A percentile compares a stretch with the other conserved stretches of the same genome.
phyloP scores from a whole-genome alignment of 768 basidiomycete genomes.

The Tulasnella sp. region DNA sequence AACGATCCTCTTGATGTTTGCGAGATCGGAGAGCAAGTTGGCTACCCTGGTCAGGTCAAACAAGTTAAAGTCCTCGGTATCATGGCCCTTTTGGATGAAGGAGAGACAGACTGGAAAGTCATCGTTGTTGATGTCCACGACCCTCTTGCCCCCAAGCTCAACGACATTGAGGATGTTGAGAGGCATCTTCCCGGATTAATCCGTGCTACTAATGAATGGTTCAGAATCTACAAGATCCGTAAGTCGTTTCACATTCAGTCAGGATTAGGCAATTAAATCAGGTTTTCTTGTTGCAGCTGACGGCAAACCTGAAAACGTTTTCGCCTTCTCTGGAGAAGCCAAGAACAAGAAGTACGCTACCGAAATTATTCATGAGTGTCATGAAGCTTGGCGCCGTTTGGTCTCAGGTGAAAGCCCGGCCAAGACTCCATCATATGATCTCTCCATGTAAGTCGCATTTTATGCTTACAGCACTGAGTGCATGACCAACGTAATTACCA shows the following conservation, averaged over 20 bases:
- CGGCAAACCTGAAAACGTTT: constrained; percentile 93
- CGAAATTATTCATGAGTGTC: constrained; percentile 97
- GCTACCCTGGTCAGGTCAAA: constrained; percentile 93
- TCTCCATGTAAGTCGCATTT: constrained; percentile 62
- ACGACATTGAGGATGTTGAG: constrained; percentile 98
- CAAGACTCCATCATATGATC: constrained; percentile 55
- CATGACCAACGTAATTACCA: constrained; percentile 7
- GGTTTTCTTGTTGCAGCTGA: constrained; percentile 35
- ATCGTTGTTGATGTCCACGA: constrained; percentile 94
- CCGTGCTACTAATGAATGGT: constrained; percentile 98
- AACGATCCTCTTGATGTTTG: constrained; percentile 99
- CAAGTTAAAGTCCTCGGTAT: constrained; percentile 99
- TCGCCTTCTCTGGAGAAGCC: constrained; percentile 98
- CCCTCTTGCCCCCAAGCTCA: constrained; percentile 89
- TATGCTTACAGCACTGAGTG: not conserved
- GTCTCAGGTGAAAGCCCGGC: constrained; percentile 63
- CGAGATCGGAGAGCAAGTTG: constrained; percentile 98
- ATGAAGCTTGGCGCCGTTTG: constrained; percentile 96
- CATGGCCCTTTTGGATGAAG: constrained; percentile 98
- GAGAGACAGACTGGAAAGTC: constrained; percentile 99
- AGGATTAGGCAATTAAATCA: not conserved
- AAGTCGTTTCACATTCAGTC: not conserved
- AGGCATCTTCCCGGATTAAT: constrained; percentile 93
- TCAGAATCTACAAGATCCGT: constrained; percentile 92
- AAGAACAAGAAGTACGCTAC: constrained; percentile 99